phyloP scores from a whole-genome alignment of 768 basidiomycete species.

The Mycena chlorophos region DNA sequence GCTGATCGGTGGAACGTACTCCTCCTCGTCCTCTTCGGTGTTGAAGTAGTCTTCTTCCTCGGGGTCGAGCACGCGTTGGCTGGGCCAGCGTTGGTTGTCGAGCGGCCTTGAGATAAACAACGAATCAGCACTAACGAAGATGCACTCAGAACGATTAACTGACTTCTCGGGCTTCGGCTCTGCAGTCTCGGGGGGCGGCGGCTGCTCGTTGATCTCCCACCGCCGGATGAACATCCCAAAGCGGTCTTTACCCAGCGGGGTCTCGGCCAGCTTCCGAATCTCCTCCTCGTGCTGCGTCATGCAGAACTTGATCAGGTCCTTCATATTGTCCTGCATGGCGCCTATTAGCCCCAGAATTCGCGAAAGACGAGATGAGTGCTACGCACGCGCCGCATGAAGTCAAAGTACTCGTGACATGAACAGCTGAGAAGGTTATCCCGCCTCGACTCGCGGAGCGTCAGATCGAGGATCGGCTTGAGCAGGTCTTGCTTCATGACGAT shows the following conservation, averaged over 20 bases:
- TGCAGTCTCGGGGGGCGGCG: conserved; percentile 55
- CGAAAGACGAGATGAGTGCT: background rate
- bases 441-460: conserved; percentile 79
- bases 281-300: conserved; percentile 74
- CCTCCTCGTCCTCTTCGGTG: conserved; percentile 64
- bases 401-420: conserved; percentile 95
- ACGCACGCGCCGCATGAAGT: conserved; percentile 81
- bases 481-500: conserved; percentile 86
- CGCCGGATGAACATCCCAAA: conserved; percentile 74
- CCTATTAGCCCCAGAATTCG: background rate
- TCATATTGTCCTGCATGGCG: conserved; percentile 74
- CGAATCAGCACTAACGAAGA: conserved; percentile 15
- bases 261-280: conserved; percentile 63
- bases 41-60: conserved; percentile 97
- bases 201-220: conserved; percentile 93
- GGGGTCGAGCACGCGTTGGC: conserved; percentile 54
- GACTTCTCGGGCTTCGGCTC: conserved; percentile 55
- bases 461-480: conserved; percentile 77
- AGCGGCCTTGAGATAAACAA: conserved; percentile 33
- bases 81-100: conserved; percentile 46
- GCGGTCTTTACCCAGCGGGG: conserved; percentile 60
- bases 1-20: conserved; percentile 40
- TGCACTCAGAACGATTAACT: conserved; percentile 15
- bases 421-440: conserved; percentile 92
- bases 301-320: conserved; percentile 78